phyloP scores from a whole-genome alignment of 2,329 filamentous ascomycete species.

The Alternaria sp. region DNA sequence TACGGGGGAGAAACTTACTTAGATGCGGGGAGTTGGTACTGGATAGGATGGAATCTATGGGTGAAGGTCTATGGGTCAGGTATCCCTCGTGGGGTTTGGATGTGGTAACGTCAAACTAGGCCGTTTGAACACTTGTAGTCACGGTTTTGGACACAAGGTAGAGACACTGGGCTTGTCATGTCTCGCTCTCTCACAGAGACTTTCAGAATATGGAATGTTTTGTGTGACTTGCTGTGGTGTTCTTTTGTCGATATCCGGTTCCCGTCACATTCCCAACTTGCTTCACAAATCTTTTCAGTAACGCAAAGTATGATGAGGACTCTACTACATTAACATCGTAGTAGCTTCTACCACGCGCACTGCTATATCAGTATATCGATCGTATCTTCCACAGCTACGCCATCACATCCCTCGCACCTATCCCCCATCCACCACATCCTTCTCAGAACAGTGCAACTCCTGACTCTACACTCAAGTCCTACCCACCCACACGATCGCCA shows the following conservation, averaged over 20 bases:
- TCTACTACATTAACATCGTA: background rate
- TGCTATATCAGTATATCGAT: background rate
- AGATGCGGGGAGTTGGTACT: background rate
- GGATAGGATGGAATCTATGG: background rate
- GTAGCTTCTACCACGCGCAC: background rate
- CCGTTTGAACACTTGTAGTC: background rate
- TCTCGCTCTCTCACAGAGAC: background rate
- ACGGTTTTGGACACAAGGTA: background rate
- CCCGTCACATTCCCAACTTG: background rate
- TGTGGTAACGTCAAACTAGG: background rate
- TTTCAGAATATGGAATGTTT: background rate
- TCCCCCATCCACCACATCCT: too few relatives aligned
- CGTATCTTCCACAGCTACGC: background rate
- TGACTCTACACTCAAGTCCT: background rate
- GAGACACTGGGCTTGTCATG: background rate
- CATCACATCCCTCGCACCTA: background rate
- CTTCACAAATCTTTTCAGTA: background rate
- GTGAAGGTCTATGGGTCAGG: too few relatives aligned
- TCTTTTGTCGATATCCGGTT: background rate
- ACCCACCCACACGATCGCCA: background rate
- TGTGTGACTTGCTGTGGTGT: background rate
- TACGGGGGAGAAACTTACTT: conserved; percentile 43
- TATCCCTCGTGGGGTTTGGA: background rate
- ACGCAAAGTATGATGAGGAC: background rate
- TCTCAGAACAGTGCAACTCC: background rate